phyloP scores from a whole-genome alignment of 1,284 basidiomycete species.

The Serendipita sp. region DNA sequence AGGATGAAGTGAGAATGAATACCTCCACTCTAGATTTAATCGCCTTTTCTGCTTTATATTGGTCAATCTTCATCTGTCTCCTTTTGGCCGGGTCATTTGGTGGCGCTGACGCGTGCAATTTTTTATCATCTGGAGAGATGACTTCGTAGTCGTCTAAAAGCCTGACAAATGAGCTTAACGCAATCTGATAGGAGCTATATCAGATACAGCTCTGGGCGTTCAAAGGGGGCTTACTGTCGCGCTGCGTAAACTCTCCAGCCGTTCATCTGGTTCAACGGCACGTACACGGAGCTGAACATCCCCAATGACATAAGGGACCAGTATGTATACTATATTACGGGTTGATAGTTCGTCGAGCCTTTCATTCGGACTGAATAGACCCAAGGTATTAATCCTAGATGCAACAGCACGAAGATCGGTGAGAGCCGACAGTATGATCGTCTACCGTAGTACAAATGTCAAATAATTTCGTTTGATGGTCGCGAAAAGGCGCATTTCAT shows the following conservation, averaged over 20 bases:
- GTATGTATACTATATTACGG: conserved; percentile 64
- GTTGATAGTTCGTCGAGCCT: conserved; percentile 73
- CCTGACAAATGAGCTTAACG: conserved; percentile 37
- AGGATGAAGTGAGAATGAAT: conserved; percentile 12
- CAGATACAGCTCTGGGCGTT: conserved; percentile 1
- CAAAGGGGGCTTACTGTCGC: conserved; percentile 39
- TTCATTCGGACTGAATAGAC: conserved; percentile 80
- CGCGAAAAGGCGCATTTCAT: background rate
- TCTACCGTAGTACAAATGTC: conserved; percentile 25
- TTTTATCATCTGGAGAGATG: conserved; percentile 46
- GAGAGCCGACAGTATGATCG: conserved; percentile 39
- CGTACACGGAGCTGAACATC: conserved; percentile 60
- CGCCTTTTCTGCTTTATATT: conserved; percentile 75
- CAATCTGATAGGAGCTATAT: conserved; percentile 31
- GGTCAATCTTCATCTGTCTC: conserved; percentile 76
- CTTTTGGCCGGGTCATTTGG: conserved; percentile 50
- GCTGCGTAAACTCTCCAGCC: conserved; percentile 40
- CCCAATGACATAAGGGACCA: conserved; percentile 57
- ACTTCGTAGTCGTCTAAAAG: conserved; percentile 57
- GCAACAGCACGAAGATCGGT: conserved; percentile 37
- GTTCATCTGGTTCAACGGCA: conserved; percentile 41
- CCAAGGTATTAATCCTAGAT: conserved; percentile 40
- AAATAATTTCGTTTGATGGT: background rate
- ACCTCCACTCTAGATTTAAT: conserved; percentile 58
- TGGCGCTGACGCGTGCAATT: conserved; percentile 33